phyloP scores from a whole-genome alignment of 140 eudicot genomes.

The Oenanthe javanica region DNA sequence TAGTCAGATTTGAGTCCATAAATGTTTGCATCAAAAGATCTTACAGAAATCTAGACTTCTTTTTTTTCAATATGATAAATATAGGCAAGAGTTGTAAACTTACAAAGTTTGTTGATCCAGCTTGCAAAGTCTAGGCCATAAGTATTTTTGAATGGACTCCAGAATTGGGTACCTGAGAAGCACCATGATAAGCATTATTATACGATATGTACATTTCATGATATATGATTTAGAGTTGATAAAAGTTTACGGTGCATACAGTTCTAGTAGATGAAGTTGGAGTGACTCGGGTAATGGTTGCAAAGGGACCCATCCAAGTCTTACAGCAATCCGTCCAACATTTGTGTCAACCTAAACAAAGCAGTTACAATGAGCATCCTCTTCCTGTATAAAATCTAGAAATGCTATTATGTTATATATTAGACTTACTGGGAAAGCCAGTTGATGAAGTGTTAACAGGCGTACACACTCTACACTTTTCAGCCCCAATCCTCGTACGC shows the following conservation, averaged over 20 bases:
- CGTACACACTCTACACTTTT: constrained; percentile 96
- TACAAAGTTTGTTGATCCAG: constrained; percentile 88
- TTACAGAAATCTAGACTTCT: not conserved
- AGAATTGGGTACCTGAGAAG: constrained; percentile 67
- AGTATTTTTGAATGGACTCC: constrained; percentile 80
- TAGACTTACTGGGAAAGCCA: constrained; percentile 85
- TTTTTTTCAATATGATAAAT: not conserved
- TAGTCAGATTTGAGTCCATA: constrained; percentile 19
- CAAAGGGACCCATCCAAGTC: constrained; percentile 98
- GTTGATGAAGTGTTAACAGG: constrained; percentile 85
- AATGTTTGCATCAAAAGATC: constrained; percentile 5
- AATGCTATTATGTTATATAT: constrained; percentile 1
- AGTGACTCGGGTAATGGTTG: constrained; percentile 82
- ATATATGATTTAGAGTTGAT: not conserved
- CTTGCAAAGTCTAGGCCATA: constrained; percentile 95
- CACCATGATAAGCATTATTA: constrained; percentile 5
- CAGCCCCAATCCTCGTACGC: constrained; percentile 83
- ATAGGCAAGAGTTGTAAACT: constrained; percentile 16
- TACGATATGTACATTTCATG: not conserved
- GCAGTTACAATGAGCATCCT: not conserved
- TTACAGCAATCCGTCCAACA: constrained; percentile 87
- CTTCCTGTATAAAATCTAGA: constrained; percentile 7
- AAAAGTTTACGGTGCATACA: constrained; percentile 36
- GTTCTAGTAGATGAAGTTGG: constrained; percentile 72
- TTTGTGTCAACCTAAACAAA: constrained; percentile 76